phyloP scores from a whole-genome alignment of 225 moss, liverwort and hornwort species.

The Marchantia paleacea region DNA sequence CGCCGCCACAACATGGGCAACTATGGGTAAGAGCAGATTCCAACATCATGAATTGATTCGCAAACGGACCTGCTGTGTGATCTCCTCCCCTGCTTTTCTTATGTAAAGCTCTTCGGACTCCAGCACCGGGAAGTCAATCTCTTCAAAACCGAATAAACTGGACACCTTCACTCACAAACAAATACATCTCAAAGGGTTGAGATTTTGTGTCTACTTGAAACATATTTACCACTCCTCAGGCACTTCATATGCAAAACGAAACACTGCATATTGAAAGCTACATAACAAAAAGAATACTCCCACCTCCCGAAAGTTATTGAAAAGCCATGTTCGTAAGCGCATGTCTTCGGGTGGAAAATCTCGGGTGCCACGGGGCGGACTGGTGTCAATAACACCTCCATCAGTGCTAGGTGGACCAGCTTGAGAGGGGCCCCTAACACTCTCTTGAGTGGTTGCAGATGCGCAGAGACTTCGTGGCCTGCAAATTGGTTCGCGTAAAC shows the following conservation, averaged over 20 bases:
- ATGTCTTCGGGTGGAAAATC: constrained; percentile 94
- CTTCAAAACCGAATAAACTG: constrained; percentile 86
- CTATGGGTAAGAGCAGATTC: background rate
- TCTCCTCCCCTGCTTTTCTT: constrained; percentile 97
- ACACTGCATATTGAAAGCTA: too few relatives aligned
- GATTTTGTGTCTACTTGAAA: constrained; percentile 4
- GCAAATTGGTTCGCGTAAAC: constrained; percentile 5
- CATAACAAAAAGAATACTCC: background rate
- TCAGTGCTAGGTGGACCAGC: constrained; percentile 31
- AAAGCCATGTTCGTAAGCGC: constrained; percentile 88
- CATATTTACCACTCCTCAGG: background rate
- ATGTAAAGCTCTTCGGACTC: constrained; percentile 95
- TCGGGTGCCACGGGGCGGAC: constrained; percentile 82
- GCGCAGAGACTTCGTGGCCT: constrained; percentile 7
- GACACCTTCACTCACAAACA: constrained; percentile 64
- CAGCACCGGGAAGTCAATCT: constrained; percentile 89
- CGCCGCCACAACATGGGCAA: too few relatives aligned
- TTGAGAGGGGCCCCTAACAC: constrained; percentile 39
- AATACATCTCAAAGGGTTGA: constrained; percentile 4
- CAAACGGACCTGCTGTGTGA: constrained; percentile 76
- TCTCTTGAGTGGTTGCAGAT: constrained; percentile 29
- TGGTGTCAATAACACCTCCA: constrained; percentile 52
- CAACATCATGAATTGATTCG: background rate
- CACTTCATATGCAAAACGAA: too few relatives aligned
- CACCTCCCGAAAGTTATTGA: constrained; percentile 87